A percentile compares a stretch with the other conserved stretches of the same genome.
These are phyloP conservation scores for Candida khao-thaluensis DNA, from an alignment of 805 yeast genomes.

Conservation along the genomic window DNA sequence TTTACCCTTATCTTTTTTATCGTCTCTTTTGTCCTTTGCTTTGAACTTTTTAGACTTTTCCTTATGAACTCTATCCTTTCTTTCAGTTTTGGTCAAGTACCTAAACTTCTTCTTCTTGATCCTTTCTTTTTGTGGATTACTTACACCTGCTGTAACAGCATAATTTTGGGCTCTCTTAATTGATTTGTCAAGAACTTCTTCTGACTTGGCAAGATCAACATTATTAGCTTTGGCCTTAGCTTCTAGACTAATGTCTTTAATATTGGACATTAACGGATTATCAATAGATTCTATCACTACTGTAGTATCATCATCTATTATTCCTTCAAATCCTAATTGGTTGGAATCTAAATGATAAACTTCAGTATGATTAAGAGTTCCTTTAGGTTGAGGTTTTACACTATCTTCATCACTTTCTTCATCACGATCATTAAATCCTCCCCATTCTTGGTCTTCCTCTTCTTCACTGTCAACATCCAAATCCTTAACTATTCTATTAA, in stretches of 20 bases:
- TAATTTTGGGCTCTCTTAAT: conserved; percentile 79
- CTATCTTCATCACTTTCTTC: conserved; percentile 13
- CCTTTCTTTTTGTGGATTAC: conserved; percentile 36
- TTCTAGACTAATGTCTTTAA: conserved; percentile 35
- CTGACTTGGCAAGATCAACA: conserved; percentile 68
- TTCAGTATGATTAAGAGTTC: conserved; percentile 48
- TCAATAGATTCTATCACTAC: conserved; percentile 43
- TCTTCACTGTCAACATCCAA: conserved; percentile 21
- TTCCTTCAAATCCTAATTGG: conserved; percentile 26
- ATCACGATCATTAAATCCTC: conserved; percentile 34
- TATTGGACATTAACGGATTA: conserved; percentile 39
- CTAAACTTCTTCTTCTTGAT: conserved; percentile 65
- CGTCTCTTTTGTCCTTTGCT: conserved; percentile 2
- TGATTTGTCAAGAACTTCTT: conserved; percentile 69
- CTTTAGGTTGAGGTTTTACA: conserved; percentile 20
- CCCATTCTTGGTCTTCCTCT: conserved; percentile 37
- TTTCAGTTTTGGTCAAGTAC: conserved; percentile 78
- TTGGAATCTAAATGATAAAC: conserved; percentile 31
- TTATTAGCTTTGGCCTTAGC: conserved; percentile 59
- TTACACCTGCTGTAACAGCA: conserved; percentile 61
- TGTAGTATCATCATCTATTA: conserved; percentile 46
- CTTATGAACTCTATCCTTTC: conserved; percentile 49
- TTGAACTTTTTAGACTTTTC: conserved; percentile 19
- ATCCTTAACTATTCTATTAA: conserved; percentile 45
- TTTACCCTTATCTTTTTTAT: conserved; percentile 7